Evolutionary conservation across 2,329 filamentous ascomycete species (phyloP).

Genomic region (Elsinoe arachidis): DNA sequence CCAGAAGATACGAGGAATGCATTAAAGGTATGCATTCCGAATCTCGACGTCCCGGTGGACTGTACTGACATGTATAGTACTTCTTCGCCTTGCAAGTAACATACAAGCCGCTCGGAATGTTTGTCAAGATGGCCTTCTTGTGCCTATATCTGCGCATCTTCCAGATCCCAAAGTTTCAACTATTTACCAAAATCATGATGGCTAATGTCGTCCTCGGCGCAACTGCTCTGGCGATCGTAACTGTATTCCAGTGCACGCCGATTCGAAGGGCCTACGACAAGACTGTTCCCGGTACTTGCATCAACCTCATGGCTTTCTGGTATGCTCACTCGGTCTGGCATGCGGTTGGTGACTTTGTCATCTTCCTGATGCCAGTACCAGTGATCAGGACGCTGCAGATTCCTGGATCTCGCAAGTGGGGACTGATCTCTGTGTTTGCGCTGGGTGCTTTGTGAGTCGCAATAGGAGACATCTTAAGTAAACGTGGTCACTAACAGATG

Average conservation of each 20-base stretch:
- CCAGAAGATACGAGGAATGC: not conserved
- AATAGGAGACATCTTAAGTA: no score
- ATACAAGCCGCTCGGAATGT: constrained; percentile 2
- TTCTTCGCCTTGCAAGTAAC: constrained; percentile 7
- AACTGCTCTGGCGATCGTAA: not conserved
- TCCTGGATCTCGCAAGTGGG: constrained; percentile 13
- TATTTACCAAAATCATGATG: constrained; percentile 6
- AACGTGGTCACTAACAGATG: not conserved
- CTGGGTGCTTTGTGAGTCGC: constrained; percentile 18
- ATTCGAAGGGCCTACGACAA: constrained; percentile 5
- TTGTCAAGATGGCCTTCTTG: constrained; percentile 10
- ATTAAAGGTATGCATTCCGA: not conserved
- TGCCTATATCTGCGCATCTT: constrained; percentile 6
- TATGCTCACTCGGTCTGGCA: not conserved
- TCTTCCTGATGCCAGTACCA: constrained; percentile 15
- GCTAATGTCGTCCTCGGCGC: constrained; percentile 5
- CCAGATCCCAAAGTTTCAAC: not conserved
- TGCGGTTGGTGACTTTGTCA: constrained; percentile 12
- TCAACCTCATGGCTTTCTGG: constrained; percentile 10
- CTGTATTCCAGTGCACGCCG: not conserved
- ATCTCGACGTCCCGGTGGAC: not conserved
- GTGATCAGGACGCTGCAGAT: constrained; percentile 13
- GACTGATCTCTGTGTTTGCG: constrained; percentile 16
- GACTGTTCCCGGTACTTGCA: constrained; percentile 3
- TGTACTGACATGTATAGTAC: not conserved